These are phyloP conservation scores for Posidonia oceanica DNA, from an alignment of 116 monocot species.

Conservation along the genomic window DNA sequence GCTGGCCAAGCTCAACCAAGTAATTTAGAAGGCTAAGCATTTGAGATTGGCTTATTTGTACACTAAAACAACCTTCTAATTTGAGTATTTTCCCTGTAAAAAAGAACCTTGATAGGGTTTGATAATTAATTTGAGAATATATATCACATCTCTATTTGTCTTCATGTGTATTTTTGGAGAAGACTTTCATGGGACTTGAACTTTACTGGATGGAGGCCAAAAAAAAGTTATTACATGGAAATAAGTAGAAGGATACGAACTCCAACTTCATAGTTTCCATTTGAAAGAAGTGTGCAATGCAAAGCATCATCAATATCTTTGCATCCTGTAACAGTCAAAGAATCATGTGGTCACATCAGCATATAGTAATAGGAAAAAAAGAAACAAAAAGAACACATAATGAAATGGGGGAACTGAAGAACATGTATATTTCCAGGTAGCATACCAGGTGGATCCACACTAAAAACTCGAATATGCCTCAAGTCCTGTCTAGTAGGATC, in stretches of 20 bases:
- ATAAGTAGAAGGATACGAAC: slow-evolving; percentile 81
- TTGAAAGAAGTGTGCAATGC: slow-evolving; percentile 72
- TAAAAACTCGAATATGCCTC: slow-evolving; percentile 76
- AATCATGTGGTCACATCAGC: background rate
- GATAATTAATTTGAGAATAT: too few species aligned
- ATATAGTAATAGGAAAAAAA: background rate
- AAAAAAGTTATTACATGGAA: too few species aligned
- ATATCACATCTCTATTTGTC: too few species aligned
- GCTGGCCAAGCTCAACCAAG: too few species aligned
- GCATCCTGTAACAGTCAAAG: slow-evolving; percentile 54
- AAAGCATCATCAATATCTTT: slow-evolving; percentile 99
- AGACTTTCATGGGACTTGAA: too few species aligned
- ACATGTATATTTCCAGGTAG: slow-evolving; percentile 1
- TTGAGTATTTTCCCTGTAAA: too few species aligned
- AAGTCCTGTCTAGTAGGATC: slow-evolving; percentile 77
- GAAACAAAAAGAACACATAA: background rate
- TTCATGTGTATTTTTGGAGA: too few species aligned
- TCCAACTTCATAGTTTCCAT: slow-evolving; percentile 99
- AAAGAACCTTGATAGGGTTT: too few species aligned
- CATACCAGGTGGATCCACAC: slow-evolving; percentile 96
- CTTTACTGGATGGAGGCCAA: too few species aligned
- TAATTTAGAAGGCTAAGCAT: too few species aligned
- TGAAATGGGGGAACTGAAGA: background rate
- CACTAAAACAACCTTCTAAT: too few species aligned
- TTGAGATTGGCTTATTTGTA: too few species aligned